A percentile compares a stretch with the other conserved stretches of the same genome.
These are phyloP conservation scores for Sungouiella blattae DNA, from an alignment of 805 yeast genomes.

Conservation along the genomic window DNA sequence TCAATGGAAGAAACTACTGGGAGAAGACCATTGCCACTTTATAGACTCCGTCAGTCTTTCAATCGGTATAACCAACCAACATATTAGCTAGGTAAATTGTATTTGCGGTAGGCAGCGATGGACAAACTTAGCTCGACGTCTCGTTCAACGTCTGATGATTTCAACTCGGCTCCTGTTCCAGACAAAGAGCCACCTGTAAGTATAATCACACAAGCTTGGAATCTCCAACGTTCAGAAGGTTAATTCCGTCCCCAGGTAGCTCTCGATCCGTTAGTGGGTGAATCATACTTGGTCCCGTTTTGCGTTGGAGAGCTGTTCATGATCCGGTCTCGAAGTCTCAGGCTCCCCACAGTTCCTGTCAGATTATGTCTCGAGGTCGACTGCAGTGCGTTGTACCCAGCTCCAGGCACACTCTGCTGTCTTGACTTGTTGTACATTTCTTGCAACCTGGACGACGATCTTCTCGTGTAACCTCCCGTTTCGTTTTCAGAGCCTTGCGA, in stretches of 20 bases:
- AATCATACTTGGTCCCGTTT: background rate
- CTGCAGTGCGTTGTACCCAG: conserved; percentile 25
- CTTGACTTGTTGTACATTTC: conserved; percentile 40
- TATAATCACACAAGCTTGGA: too few species aligned
- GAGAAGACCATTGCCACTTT: conserved; percentile 41
- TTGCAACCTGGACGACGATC: conserved; percentile 33
- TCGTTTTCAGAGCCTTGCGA: background rate
- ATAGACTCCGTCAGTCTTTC: too few species aligned
- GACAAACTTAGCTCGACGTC: too few species aligned
- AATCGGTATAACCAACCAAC: too few species aligned
- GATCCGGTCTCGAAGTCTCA: conserved; percentile 15
- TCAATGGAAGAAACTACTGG: conserved; percentile 62
- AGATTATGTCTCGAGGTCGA: conserved; percentile 24
- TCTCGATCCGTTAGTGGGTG: conserved; percentile 8
- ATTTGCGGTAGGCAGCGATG: too few species aligned
- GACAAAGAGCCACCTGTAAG: too few species aligned
- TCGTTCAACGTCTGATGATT: too few species aligned
- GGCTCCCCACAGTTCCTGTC: conserved; percentile 22
- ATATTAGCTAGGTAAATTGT: too few species aligned
- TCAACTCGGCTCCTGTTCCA: too few species aligned
- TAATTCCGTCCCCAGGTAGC: conserved; percentile 25
- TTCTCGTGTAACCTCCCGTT: conserved; percentile 21
- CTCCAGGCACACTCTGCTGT: conserved; percentile 17
- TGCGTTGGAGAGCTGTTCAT: conserved; percentile 5
- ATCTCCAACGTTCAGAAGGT: too few species aligned